Base-by-base conservation (phyloP, 2,329 filamentous ascomycete species). In the Arthrinium phaeospermum region DNA sequence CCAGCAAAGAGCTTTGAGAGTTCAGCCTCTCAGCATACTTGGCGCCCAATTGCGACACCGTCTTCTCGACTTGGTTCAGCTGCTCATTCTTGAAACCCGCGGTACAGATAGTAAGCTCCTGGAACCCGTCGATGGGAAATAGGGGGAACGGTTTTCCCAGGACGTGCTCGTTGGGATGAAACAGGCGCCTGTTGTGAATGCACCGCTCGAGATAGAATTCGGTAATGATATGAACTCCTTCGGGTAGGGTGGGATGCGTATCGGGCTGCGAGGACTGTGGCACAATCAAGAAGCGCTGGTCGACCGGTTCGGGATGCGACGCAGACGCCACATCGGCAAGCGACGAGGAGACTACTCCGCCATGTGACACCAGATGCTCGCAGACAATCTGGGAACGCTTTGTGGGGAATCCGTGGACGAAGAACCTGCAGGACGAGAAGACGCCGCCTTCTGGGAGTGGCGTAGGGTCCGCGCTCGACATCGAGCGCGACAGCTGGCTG, bases 151-250 rank as follows among this genome's bases (percentile, higher is more conserved):
- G 95, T 8, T 90, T 90, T 72, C 94, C 95, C 34, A 97, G 88
- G 53, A 93, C 87, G 79, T 96, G 91, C 5, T 89, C 86, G 70
- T 86, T 84, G 6, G 95, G 94, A 44, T 92, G 85, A 67, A 94
- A 86, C 76, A 96, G 89, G 37, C 83, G 85, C 81, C 94, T 96
- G 75, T 90, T 90, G 79, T 95, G 91, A 51, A 99, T 85, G 80
- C 96, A 98, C 68, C 91, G 90, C 83, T 99, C 96, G 70, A 99
- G 87, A 89, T 96, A 99, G 87, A 96, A 97, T 79, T 98, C 95
- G 14, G 95, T 98, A 45, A 97, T 91, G 53, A 88, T 80, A 69
- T 86, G 80, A 10, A 89, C 78, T 41, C 81, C 84, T 67, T 83
- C 80, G 5, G 81, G 81, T 4, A 82, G 75, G 1, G 64, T 44